Evolutionary conservation across 345 rosid species (phyloP).

Genomic region (Linum tenue): DNA sequence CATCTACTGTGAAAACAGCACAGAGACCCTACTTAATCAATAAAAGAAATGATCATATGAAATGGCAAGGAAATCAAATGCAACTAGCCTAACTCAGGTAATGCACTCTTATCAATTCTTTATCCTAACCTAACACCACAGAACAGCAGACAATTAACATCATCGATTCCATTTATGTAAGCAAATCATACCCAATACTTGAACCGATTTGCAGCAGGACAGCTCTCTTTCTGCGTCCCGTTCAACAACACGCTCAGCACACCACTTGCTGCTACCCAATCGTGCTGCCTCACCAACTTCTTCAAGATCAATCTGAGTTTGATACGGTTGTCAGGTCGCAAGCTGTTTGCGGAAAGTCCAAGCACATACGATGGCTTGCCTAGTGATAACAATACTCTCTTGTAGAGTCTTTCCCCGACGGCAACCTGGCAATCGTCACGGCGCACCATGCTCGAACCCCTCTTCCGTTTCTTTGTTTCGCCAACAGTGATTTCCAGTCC

Average conservation of each 20-base stretch:
- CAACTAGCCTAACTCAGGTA: neutral
- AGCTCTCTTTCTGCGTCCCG: constrained; percentile 40
- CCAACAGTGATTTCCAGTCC: neutral
- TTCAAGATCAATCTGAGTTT: constrained; percentile 31
- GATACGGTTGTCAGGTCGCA: constrained; percentile 35
- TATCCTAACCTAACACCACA: neutral
- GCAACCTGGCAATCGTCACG: neutral
- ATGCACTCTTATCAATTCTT: neutral
- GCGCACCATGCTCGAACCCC: constrained; percentile 1
- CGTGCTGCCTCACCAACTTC: constrained; percentile 39
- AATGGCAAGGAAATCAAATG: neutral
- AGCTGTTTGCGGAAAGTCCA: constrained; percentile 18
- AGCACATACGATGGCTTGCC: constrained; percentile 47
- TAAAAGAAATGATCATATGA: neutral
- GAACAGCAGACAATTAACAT: neutral
- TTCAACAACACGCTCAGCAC: constrained; percentile 47
- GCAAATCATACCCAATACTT: constrained; percentile 46
- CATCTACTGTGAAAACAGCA: neutral
- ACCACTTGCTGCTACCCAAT: constrained; percentile 63
- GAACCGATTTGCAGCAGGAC: constrained; percentile 40
- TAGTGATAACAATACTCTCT: constrained; percentile 28
- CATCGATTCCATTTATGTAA: neutral
- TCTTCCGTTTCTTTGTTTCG: constrained; percentile 14
- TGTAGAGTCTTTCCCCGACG: constrained; percentile 14
- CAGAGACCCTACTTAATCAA: neutral